Conservation (phyloP, 768 basidiomycete species). For the Lentinula boryana region DNA sequence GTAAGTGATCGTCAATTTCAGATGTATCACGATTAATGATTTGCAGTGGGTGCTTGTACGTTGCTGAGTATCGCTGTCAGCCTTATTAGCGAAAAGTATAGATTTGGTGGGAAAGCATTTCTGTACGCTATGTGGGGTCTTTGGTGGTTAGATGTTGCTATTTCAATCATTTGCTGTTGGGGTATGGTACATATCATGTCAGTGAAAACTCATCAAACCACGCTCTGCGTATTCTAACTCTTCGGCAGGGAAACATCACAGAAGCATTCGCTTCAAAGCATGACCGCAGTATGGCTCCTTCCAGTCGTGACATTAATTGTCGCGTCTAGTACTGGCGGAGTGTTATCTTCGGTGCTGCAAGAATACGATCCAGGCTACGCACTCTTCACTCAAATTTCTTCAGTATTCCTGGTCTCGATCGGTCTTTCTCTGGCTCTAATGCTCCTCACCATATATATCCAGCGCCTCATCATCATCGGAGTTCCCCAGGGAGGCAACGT, state of each 20-base stretch:
- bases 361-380: slow-evolving; percentile 40
- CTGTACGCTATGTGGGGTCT: slow-evolving; percentile 48
- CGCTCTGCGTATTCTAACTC: neutral
- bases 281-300: slow-evolving; percentile 68
- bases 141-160: slow-evolving; percentile 58
- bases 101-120: slow-evolving; percentile 43
- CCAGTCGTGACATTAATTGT: slow-evolving; percentile 74
- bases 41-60: slow-evolving; percentile 42
- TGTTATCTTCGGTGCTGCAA: slow-evolving; percentile 46
- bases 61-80: slow-evolving; percentile 39
- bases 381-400: slow-evolving; percentile 46
- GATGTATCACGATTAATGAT: slow-evolving; percentile 20
- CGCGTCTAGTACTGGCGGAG: slow-evolving; percentile 58
- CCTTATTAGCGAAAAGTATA: slow-evolving; percentile 32
- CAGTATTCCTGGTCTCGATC: slow-evolving; percentile 49
- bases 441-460: slow-evolving; percentile 60
- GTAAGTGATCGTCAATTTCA: slow-evolving; percentile 22
- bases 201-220: slow-evolving; percentile 16
- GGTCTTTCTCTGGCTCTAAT: slow-evolving; percentile 58
- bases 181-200: slow-evolving; percentile 64
- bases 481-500: slow-evolving; percentile 41
- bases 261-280: slow-evolving; percentile 43
- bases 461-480: slow-evolving; percentile 53
- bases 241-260: slow-evolving; percentile 48
- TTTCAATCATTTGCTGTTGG: slow-evolving; percentile 54